Conservation (phyloP, 495 filamentous ascomycete species). For the Achaetomiella virescens region DNA sequence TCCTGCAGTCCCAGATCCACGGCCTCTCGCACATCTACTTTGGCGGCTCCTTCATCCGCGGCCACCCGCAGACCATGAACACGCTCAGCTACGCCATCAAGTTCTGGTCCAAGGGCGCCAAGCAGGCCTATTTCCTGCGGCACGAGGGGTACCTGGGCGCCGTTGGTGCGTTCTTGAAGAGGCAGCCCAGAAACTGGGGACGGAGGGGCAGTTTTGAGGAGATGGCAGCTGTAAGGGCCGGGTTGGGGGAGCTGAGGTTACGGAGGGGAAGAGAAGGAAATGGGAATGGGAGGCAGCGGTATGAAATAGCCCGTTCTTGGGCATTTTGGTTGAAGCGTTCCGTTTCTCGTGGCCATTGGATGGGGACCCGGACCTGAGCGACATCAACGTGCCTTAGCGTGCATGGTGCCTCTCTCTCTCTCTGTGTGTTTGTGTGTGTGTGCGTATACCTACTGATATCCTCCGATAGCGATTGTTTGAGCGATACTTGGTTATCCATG, state of each 20-base stretch:
- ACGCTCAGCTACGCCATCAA: constrained; percentile 91
- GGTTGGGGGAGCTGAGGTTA: constrained; percentile 14
- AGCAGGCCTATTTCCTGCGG: constrained; percentile 91
- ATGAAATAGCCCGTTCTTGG: too few species aligned
- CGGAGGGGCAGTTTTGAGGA: constrained; percentile 65
- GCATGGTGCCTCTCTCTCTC: too few species aligned
- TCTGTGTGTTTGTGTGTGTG: too few species aligned
- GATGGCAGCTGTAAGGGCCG: not conserved
- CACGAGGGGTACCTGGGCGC: constrained; percentile 97
- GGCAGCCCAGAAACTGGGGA: constrained; percentile 89
- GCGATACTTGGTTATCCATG: too few species aligned
- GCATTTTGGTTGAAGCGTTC: not conserved
- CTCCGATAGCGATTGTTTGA: not conserved
- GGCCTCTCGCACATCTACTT: constrained; percentile 90
- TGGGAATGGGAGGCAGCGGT: not conserved
- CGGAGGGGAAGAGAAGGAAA: not conserved
- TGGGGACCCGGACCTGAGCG: not conserved
- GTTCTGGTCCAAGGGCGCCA: constrained; percentile 92
- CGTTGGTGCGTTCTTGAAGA: constrained; percentile 88
- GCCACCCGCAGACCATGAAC: constrained; percentile 95
- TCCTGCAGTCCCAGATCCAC: constrained; percentile 90
- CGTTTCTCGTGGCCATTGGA: too few species aligned
- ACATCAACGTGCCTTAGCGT: not conserved
- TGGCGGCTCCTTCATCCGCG: constrained; percentile 92
- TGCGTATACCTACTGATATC: not conserved